These are phyloP conservation scores for Epichloe aotearoae DNA, from an alignment of 2,329 filamentous ascomycete genomes.

Conservation along the genomic window DNA sequence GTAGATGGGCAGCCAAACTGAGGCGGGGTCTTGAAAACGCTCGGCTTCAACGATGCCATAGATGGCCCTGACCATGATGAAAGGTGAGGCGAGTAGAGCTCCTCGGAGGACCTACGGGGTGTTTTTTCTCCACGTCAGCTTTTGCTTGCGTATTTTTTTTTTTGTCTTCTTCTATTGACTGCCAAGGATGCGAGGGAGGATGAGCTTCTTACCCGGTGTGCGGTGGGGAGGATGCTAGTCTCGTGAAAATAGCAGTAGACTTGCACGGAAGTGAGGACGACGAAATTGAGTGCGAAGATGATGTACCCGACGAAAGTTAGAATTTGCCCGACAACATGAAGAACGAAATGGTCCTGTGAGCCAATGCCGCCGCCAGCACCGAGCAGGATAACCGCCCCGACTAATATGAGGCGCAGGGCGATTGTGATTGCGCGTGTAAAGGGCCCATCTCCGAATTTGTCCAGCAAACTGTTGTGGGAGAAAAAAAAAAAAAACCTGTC, in stretches of 20 bases:
- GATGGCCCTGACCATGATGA: conserved; percentile 11
- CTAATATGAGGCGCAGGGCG: conserved; percentile 8
- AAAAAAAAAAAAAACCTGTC: not conserved
- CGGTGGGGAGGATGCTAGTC: conserved; percentile 8
- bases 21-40: not conserved
- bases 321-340: conserved; percentile 3
- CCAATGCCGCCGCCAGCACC: conserved; percentile 10
- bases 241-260: conserved; percentile 7
- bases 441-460: conserved; percentile 12
- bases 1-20: conserved; percentile 10
- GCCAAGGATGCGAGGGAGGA: too few species aligned
- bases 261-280: conserved; percentile 8
- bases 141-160: not conserved
- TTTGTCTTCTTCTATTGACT: not conserved
- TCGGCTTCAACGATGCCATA: conserved; percentile 12
- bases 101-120: conserved; percentile 7
- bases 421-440: conserved; percentile 8
- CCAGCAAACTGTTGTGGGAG: conserved; percentile 7
- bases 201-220: conserved; percentile 6
- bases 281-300: conserved; percentile 10
- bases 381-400: conserved; percentile 10
- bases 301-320: conserved; percentile 13
- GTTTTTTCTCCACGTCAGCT: not conserved
- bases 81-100: conserved; percentile 10
- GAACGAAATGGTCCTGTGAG: conserved; percentile 1